A percentile compares a stretch with the other conserved stretches of the same genome.
phyloP scores from a whole-genome alignment of 305 asterid genomes.

The Fraxinus sp. region DNA sequence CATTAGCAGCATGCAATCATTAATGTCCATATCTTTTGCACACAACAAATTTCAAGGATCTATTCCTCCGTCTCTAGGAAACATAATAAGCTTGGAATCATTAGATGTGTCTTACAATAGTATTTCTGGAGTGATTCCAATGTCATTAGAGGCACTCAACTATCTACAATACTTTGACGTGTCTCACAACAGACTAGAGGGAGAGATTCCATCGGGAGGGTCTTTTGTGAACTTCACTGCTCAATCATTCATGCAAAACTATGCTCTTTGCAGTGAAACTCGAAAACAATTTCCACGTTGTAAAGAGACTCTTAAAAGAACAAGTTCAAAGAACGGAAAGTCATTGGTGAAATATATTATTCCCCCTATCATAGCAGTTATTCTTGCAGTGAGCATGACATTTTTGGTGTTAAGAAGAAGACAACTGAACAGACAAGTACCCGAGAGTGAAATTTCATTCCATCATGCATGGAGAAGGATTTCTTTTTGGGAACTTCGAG shows the following conservation, averaged over 20 bases:
- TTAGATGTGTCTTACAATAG: neutral
- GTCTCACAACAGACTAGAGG: neutral
- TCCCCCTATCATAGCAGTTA: neutral
- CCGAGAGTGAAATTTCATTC: neutral
- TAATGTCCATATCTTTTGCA: neutral
- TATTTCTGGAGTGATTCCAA: neutral
- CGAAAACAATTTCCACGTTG: neutral
- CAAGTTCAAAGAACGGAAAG: neutral
- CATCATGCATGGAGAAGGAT: neutral
- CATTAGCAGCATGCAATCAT: neutral
- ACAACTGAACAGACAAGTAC: neutral
- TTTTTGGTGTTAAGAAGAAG: neutral
- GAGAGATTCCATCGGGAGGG: neutral
- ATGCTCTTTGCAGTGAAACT: conserved; percentile 7
- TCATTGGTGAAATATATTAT: neutral
- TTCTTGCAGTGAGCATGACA: neutral
- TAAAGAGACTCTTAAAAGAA: neutral
- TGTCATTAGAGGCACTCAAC: neutral
- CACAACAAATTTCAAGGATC: neutral
- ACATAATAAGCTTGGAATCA: neutral
- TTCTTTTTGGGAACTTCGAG: neutral
- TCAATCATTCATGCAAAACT: conserved; percentile 8
- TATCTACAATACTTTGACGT: neutral
- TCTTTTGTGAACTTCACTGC: neutral
- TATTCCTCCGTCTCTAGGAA: neutral